phyloP scores from a whole-genome alignment of 225 moss, liverwort and hornwort species.

The Takakia lepidozioides region DNA sequence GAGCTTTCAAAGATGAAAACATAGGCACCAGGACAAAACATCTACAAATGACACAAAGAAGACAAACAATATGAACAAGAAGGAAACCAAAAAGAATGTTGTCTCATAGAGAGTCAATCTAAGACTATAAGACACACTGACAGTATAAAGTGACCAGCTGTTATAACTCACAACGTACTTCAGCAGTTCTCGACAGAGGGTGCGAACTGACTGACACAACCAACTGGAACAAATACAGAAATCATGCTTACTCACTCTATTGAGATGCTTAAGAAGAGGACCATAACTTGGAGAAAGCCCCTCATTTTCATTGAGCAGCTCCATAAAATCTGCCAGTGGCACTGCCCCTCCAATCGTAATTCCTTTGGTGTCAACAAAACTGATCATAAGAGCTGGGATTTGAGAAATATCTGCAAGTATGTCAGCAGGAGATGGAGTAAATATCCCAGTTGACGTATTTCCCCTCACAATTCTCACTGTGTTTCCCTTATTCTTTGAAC shows the following conservation, averaged over 20 bases:
- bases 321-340: conserved; percentile 61
- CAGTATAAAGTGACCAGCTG: no score
- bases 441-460: conserved; percentile 68
- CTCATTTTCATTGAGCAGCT: conserved; percentile 37
- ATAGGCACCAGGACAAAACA: no score
- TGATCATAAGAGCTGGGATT: conserved; percentile 39
- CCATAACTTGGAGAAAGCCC: conserved; percentile 52
- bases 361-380: conserved; percentile 19
- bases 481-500: conserved; percentile 31
- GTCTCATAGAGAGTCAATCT: no score
- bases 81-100: no score
- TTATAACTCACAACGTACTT: no score
- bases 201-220: no score
- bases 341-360: conserved; percentile 62
- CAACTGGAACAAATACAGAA: no score
- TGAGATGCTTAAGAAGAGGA: conserved; percentile 67
- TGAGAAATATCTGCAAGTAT: conserved; percentile 57
- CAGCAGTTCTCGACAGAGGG: no score
- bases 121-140: no score
- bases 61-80: no score
- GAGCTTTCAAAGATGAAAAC: no score
- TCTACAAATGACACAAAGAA: no score
- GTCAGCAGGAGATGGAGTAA: conserved; percentile 33
- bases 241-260: conserved; percentile 49
- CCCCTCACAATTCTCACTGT: conserved; percentile 66